These are phyloP conservation scores for Diplodia seriata DNA, from an alignment of 2,329 filamentous ascomycete genomes.

Conservation along the genomic window DNA sequence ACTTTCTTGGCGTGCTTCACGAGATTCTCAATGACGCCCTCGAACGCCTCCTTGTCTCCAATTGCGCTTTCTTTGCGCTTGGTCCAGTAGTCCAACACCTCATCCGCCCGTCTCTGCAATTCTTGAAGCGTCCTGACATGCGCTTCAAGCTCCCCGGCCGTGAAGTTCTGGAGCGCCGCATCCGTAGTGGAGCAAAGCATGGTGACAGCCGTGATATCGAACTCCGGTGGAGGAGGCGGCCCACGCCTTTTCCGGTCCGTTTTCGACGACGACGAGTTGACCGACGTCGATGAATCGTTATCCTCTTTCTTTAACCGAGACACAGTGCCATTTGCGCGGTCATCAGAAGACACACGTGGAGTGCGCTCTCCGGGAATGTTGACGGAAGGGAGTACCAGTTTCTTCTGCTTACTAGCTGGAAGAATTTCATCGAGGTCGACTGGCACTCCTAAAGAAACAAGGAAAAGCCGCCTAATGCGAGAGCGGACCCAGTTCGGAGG, in stretches of 20 bases:
- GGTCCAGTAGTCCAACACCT: slow-evolving; percentile 87
- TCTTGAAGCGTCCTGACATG: slow-evolving; percentile 75
- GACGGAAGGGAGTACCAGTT: slow-evolving; percentile 88
- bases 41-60: slow-evolving; percentile 90
- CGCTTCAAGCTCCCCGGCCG: slow-evolving; percentile 73
- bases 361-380: slow-evolving; percentile 48
- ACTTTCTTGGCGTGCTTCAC: slow-evolving; percentile 90
- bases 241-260: slow-evolving; percentile 58
- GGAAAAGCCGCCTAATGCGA: slow-evolving; percentile 89
- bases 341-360: slow-evolving; percentile 48
- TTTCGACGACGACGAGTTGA: slow-evolving; percentile 48
- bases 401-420: slow-evolving; percentile 97
- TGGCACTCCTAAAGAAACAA: slow-evolving; percentile 93
- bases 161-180: slow-evolving; percentile 80
- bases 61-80: slow-evolving; percentile 84
- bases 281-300: slow-evolving; percentile 48
- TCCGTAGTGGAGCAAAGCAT: slow-evolving; percentile 84
- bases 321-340: slow-evolving; percentile 45
- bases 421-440: slow-evolving; percentile 97
- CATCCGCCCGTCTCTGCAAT: slow-evolving; percentile 73
- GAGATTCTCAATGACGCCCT: slow-evolving; percentile 95
- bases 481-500: slow-evolving; percentile 98
- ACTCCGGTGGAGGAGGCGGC: slow-evolving; percentile 71
- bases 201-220: slow-evolving; percentile 79
- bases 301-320: slow-evolving; percentile 48